Evolutionary conservation across 208 protist species (phyloP).

Genomic region (Trypanosoma cruzi): DNA sequence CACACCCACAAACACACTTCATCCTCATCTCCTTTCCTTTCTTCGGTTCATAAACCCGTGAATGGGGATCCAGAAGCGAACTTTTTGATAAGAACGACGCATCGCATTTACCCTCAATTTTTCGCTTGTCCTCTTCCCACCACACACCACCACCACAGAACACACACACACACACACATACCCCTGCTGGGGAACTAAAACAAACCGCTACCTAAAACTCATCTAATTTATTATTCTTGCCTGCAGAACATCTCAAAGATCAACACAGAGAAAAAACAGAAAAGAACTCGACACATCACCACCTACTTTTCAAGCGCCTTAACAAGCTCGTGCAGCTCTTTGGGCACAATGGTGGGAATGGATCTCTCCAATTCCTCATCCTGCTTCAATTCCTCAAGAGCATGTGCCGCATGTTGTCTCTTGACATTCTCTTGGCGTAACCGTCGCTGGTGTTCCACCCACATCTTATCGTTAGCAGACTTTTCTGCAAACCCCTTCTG

Average conservation of each 20-base stretch:
- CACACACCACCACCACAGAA: neutral
- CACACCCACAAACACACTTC: neutral
- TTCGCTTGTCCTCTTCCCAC: neutral
- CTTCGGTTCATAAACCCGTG: neutral
- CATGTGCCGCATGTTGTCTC: constrained; percentile 54
- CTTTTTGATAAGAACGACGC: neutral
- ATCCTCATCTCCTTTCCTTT: neutral
- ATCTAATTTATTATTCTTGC: neutral
- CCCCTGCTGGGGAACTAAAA: neutral
- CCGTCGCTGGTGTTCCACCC: constrained; percentile 68
- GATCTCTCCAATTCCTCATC: constrained; percentile 23
- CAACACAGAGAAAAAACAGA: neutral
- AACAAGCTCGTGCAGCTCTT: constrained; percentile 71
- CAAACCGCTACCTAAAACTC: constrained; percentile 6
- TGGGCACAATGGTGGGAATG: constrained; percentile 60
- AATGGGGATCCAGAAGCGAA: neutral
- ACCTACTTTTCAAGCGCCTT: constrained; percentile 60
- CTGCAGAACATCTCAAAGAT: constrained; percentile 2
- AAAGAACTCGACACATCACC: neutral
- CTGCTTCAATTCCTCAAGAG: constrained; percentile 31
- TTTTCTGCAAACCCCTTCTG: constrained; percentile 83
- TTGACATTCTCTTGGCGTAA: constrained; percentile 68
- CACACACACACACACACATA: neutral
- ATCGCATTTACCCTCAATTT: neutral
- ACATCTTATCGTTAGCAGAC: constrained; percentile 77